Base-by-base conservation (phyloP, 2,329 filamentous ascomycete genomes). In the Cordyceps farinosa region DNA sequence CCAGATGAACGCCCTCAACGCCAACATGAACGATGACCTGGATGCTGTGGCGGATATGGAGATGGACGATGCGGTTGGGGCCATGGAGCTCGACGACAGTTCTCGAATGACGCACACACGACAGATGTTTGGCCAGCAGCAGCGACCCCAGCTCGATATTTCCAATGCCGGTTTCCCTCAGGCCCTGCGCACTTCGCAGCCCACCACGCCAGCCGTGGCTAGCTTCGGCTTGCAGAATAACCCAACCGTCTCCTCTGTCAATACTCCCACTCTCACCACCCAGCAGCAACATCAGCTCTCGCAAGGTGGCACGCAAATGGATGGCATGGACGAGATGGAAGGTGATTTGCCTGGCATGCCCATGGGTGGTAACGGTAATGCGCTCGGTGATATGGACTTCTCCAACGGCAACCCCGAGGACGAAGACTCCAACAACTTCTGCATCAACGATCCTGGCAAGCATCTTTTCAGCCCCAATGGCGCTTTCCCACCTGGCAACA, bases 41-140 rank as follows among this genome's bases (percentile, higher is more conserved):
- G 93, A 96, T 71, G 87, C 91, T 22, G 86, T 96, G 36, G 92
- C 92, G 59, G 92, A 96, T 71, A 97, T 98, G 94, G 94, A 98
- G 71, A 90, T 98, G 89, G 94, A 98, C 71, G 92, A 97, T 69
- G 84, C 87, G 8, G 82, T 90, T 55, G 87, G 86, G 4, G 79
- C 82, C 58, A 84, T 88, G 83, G 86, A 89, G 63, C 78, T 87
- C 70, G 83, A 87, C 53, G 83, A 87, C 66, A 84, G 77, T 68
- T 83, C 88, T 57, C 81, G 85, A 67, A 87, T 90, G 70, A 89
- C 90, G 69, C 87, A 90, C 70, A 85, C 86, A 27, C 84, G 88
- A 51, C 87, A 90, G 69, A 79, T 89, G 66, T 90, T 90, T 67
- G 85, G 85, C 51, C 85, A 88, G 68, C 83, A 85, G 67, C 79